Percentiles rank a stretch among this genome's conserved stretches.
These are phyloP conservation scores for Ilex paraguariensis DNA, from an alignment of 305 asterid genomes.

Conservation along the genomic window DNA sequence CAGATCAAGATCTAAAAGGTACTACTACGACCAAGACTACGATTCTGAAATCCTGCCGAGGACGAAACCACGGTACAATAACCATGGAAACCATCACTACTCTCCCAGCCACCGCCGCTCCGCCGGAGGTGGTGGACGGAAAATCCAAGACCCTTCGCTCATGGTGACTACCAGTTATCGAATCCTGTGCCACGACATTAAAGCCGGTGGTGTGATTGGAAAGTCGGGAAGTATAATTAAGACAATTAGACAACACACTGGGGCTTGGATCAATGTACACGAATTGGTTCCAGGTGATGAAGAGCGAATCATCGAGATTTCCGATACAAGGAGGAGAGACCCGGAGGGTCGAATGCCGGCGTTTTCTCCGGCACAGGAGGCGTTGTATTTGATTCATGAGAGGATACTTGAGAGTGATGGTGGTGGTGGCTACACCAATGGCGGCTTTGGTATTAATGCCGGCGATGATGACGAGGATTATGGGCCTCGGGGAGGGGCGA, in stretches of 20 bases:
- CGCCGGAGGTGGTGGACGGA: slow-evolving; percentile 38
- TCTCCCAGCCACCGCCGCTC: slow-evolving; percentile 37
- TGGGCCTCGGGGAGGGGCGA: slow-evolving; percentile 44
- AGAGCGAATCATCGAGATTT: slow-evolving; percentile 86
- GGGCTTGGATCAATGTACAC: slow-evolving; percentile 91
- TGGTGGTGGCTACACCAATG: slow-evolving; percentile 30
- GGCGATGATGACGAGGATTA: slow-evolving; percentile 39
- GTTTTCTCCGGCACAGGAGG: slow-evolving; percentile 89
- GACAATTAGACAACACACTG: slow-evolving; percentile 86
- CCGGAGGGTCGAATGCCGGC: slow-evolving; percentile 69
- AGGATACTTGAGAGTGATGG: slow-evolving; percentile 71
- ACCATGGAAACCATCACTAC: slow-evolving; percentile 35
- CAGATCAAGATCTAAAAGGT: slow-evolving; percentile 89
- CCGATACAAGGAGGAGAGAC: slow-evolving; percentile 70
- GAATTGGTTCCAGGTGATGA: slow-evolving; percentile 81
- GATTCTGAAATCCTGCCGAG: slow-evolving; percentile 37
- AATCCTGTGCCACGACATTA: slow-evolving; percentile 72
- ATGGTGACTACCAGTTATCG: slow-evolving; percentile 86
- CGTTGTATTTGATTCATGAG: slow-evolving; percentile 74
- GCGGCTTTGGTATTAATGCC: too few relatives aligned
- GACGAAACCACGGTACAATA: slow-evolving; percentile 51
- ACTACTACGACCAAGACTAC: slow-evolving; percentile 83
- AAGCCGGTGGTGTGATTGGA: slow-evolving; percentile 95
- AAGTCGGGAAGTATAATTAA: slow-evolving; percentile 82
- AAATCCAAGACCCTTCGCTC: slow-evolving; percentile 48